Percentiles rank a stretch among this genome's conserved stretches.
phyloP scores from a whole-genome alignment of 306 rosid species.

The Rosa chinensis region DNA sequence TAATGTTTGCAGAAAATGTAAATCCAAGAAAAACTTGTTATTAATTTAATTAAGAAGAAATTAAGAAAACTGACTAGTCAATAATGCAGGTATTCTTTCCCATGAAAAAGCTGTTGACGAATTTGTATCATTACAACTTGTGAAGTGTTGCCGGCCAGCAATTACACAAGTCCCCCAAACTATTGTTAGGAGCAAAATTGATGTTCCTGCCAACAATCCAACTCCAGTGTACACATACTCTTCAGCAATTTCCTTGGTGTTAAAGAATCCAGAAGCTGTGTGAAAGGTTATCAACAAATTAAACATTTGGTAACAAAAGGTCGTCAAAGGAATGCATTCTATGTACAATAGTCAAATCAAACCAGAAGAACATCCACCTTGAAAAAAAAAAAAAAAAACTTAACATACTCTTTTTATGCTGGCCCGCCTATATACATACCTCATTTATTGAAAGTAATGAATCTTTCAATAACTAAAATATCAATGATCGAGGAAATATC shows the following conservation, averaged over 20 bases:
- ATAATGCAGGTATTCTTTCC: not conserved
- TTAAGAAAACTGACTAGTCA: slow-evolving; percentile 4
- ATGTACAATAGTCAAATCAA: not conserved
- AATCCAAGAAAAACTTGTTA: not conserved
- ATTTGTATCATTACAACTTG: slow-evolving; percentile 2
- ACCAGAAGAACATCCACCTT: no score
- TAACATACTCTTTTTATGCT: not conserved
- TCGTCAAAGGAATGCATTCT: not conserved
- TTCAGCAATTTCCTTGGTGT: slow-evolving; percentile 17
- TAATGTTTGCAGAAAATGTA: not conserved
- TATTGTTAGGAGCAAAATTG: slow-evolving; percentile 14
- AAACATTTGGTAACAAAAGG: not conserved
- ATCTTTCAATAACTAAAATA: no score
- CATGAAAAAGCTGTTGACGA: slow-evolving; percentile 1
- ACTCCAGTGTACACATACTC: slow-evolving; percentile 21
- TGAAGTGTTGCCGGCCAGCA: slow-evolving; percentile 7
- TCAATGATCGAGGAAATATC: no score
- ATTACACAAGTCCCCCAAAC: slow-evolving; percentile 23
- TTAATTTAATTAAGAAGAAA: not conserved
- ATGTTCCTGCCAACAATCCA: slow-evolving; percentile 22
- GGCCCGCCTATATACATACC: not conserved
- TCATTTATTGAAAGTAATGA: no score
- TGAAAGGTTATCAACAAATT: not conserved
- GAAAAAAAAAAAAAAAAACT: no score
- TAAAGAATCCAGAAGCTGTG: slow-evolving; percentile 21